Evolutionary conservation across 495 filamentous ascomycete species (phyloP).

Genomic region (Aspergillus conjunctus): DNA sequence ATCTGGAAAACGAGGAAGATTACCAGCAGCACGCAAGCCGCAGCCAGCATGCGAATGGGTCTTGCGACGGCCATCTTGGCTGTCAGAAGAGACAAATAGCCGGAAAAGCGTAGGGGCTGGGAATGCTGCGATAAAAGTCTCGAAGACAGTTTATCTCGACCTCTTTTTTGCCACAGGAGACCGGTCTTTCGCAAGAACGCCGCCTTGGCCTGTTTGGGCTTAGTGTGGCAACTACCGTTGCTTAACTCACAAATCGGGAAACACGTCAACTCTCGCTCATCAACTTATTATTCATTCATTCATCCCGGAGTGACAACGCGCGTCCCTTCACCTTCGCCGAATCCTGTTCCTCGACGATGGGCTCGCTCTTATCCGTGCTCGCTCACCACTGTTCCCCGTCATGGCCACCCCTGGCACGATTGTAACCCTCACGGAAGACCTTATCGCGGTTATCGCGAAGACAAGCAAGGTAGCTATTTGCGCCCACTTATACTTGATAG

Average conservation of each 20-base stretch:
- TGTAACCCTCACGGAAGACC: slow-evolving; percentile 37
- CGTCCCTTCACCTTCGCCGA: slow-evolving; percentile 7
- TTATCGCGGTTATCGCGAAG: slow-evolving; percentile 38
- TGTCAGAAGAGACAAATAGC: slow-evolving; percentile 26
- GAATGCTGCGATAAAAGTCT: slow-evolving; percentile 5
- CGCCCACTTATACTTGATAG: not conserved
- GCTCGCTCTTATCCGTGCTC: slow-evolving; percentile 4
- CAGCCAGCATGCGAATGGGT: slow-evolving; percentile 76
- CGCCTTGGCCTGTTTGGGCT: slow-evolving; percentile 34
- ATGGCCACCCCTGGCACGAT: slow-evolving; percentile 54
- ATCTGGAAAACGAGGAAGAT: slow-evolving; percentile 75
- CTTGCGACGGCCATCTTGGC: slow-evolving; percentile 76
- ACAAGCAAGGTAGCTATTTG: slow-evolving; percentile 33
- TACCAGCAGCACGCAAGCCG: slow-evolving; percentile 68
- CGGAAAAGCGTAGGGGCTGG: slow-evolving; percentile 21
- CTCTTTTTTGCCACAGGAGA: slow-evolving; percentile 3
- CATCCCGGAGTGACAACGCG: not conserved
- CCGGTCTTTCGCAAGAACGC: slow-evolving; percentile 13
- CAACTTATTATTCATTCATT: slow-evolving; percentile 9
- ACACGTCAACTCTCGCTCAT: slow-evolving; percentile 21
- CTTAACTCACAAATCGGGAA: slow-evolving; percentile 14
- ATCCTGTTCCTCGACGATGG: slow-evolving; percentile 13
- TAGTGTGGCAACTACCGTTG: slow-evolving; percentile 28
- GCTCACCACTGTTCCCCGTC: slow-evolving; percentile 4
- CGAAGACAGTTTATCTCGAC: slow-evolving; percentile 5